Evolutionary conservation across 805 yeast species (phyloP).

Genomic region (Spathaspora girioi): DNA sequence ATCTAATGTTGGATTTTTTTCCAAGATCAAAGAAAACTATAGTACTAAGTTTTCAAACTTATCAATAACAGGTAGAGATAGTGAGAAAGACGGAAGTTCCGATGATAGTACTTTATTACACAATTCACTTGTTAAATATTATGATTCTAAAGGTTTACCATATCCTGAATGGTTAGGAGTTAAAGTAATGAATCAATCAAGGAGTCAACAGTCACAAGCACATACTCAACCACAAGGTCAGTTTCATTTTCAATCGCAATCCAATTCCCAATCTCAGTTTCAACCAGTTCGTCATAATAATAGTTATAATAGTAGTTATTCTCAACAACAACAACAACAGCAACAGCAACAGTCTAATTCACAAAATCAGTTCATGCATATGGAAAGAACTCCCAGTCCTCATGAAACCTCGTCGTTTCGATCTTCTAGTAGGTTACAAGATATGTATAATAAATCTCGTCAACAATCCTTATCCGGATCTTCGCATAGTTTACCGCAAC

Average conservation of each 20-base stretch:
- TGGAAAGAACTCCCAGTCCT: not conserved
- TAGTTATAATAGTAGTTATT: conserved; percentile 10
- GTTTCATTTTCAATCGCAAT: conserved; percentile 8
- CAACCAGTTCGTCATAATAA: conserved; percentile 13
- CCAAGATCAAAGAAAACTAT: conserved; percentile 35
- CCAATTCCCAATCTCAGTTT: conserved; percentile 6
- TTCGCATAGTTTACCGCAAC: conserved; percentile 13
- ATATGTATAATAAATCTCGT: conserved; percentile 37
- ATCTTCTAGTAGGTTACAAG: conserved; percentile 33
- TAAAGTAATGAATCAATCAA: conserved; percentile 2
- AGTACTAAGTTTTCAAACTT: conserved; percentile 34
- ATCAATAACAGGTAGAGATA: conserved; percentile 21
- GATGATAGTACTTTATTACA: conserved; percentile 40
- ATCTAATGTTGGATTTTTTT: conserved; percentile 17
- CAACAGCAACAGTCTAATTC: conserved; percentile 1
- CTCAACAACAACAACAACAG: conserved; percentile 10
- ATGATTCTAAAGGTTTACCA: conserved; percentile 25
- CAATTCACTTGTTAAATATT: conserved; percentile 40
- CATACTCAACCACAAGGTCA: conserved; percentile 7
- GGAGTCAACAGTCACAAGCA: conserved; percentile 4
- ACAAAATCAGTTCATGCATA: conserved; percentile 6
- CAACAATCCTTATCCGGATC: conserved; percentile 35
- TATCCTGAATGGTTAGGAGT: conserved; percentile 46
- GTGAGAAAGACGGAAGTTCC: conserved; percentile 36
- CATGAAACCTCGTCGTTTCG: conserved; percentile 12